phyloP scores from a whole-genome alignment of 306 rosid species.

The Medicago ruthenica region DNA sequence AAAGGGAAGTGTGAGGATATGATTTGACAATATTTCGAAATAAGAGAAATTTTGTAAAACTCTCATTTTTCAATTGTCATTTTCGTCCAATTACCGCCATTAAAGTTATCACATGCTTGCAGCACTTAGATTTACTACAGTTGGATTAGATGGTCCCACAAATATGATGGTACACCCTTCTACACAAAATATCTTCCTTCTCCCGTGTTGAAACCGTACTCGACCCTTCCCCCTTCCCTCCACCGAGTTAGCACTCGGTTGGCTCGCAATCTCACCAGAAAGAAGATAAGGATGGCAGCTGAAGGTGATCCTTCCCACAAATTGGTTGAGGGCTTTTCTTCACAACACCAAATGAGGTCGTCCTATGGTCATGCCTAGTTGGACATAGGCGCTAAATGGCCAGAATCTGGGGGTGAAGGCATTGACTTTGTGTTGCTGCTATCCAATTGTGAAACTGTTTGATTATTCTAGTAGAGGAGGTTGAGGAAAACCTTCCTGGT shows the following conservation, averaged over 20 bases:
- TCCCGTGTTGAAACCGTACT: background rate
- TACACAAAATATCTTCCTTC: background rate
- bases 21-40: background rate
- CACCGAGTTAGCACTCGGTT: background rate
- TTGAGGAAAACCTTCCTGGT: background rate
- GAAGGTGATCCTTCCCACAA: background rate
- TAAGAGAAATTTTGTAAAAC: background rate
- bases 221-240: background rate
- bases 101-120: background rate
- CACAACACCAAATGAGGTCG: background rate
- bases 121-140: background rate
- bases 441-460: background rate
- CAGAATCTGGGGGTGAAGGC: background rate
- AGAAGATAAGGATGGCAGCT: background rate
- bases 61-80: background rate
- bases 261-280: background rate
- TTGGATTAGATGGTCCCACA: background rate
- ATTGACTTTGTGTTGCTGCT: background rate
- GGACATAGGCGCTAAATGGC: background rate
- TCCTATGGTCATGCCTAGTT: background rate
- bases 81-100: background rate
- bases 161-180: constrained; percentile 5
- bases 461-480: background rate
- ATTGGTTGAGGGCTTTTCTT: background rate
- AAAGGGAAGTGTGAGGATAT: constrained; percentile 14